Evolutionary conservation across 106 monocot species (phyloP).

Genomic region (Gastrodia elata): DNA sequence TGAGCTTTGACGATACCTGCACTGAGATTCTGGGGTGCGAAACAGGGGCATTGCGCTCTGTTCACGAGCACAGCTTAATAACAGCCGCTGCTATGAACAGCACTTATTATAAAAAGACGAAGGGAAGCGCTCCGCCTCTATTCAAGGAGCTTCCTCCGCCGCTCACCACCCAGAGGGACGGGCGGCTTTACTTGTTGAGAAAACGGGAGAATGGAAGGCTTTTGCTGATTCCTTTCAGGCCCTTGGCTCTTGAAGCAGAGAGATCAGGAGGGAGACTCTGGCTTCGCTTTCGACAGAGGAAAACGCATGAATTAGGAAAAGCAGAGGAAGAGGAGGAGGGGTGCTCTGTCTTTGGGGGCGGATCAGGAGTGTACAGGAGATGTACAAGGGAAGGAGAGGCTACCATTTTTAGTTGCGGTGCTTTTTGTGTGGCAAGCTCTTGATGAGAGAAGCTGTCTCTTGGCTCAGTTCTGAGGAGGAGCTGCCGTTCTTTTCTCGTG

Average conservation of each 20-base stretch:
- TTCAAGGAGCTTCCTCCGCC: constrained; percentile 8
- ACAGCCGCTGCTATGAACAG: no score
- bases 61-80: background rate
- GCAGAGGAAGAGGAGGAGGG: background rate
- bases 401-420: background rate
- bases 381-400: no score
- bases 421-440: background rate
- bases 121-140: background rate
- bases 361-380: constrained; percentile 1
- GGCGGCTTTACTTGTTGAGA: background rate
- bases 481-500: background rate
- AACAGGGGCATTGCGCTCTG: constrained; percentile 1
- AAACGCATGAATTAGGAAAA: background rate
- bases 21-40: constrained; percentile 2
- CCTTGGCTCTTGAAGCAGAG: background rate
- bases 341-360: no score
- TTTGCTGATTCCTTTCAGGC: constrained; percentile 9
- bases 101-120: background rate
- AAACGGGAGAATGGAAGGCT: constrained; percentile 13
- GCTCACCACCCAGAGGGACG: background rate
- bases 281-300: background rate
- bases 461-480: no score
- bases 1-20: no score
- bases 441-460: background rate
- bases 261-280: constrained; percentile 6